Conservation (phyloP, 169 alveolate genomes). For the Plasmodium cynomolgi region DNA sequence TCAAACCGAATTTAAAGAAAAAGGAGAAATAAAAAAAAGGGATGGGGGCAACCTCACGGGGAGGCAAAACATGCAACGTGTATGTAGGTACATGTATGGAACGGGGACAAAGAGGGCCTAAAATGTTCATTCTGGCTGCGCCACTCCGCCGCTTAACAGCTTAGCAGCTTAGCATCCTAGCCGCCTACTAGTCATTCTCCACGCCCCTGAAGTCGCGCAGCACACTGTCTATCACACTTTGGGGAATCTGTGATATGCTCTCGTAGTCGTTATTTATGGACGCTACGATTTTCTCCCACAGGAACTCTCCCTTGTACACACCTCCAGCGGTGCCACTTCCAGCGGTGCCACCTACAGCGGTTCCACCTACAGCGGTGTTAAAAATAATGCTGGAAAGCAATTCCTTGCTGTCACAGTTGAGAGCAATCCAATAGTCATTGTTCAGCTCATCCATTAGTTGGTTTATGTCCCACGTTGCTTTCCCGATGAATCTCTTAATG, state of each 20-base stretch:
- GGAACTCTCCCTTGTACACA: conserved; percentile 40
- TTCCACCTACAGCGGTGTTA: background rate
- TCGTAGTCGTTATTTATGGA: conserved; percentile 66
- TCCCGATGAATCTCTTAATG: conserved; percentile 63
- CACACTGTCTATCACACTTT: conserved; percentile 34
- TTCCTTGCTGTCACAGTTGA: conserved; percentile 48
- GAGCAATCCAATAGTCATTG: conserved; percentile 67
- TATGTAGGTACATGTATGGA: background rate
- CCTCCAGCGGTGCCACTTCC: background rate
- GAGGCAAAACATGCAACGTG: background rate
- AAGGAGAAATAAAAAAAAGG: background rate
- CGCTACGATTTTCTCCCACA: conserved; percentile 71
- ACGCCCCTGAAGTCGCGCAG: conserved; percentile 46
- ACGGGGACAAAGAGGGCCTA: background rate
- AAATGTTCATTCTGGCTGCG: background rate
- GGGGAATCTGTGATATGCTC: conserved; percentile 46
- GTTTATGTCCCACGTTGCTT: conserved; percentile 64
- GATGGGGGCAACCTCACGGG: background rate
- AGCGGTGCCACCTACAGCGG: background rate
- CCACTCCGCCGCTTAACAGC: background rate
- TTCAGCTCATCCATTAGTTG: conserved; percentile 58
- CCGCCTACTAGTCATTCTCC: conserved; percentile 10
- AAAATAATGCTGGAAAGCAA: conserved; percentile 52
- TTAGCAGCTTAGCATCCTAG: too few relatives aligned
- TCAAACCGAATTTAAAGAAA: background rate